A percentile compares a stretch with the other conserved stretches of the same genome.
phyloP scores from a whole-genome alignment of 176 grass and related monocot genomes.

The Lolium rigidum region DNA sequence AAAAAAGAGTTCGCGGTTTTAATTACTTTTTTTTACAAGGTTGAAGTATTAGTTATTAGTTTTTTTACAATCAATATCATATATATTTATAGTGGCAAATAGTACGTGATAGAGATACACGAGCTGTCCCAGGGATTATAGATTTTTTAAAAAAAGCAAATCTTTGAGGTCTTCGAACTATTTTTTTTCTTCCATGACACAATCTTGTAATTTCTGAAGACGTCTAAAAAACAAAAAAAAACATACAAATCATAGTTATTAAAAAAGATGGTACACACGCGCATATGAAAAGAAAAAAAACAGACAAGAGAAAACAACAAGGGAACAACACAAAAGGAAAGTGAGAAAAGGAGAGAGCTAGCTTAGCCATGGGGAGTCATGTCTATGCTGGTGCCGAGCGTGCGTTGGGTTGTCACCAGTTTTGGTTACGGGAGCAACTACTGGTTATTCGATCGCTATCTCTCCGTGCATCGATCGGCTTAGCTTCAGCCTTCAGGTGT shows the following conservation, averaged over 20 bases:
- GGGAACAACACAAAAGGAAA: neutral
- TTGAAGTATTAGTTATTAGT: neutral
- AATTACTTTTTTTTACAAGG: too few relatives aligned
- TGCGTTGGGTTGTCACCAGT: slow-evolving; percentile 41
- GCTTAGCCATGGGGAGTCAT: neutral
- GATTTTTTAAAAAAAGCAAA: too few relatives aligned
- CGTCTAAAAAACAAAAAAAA: too few relatives aligned
- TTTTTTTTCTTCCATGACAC: too few relatives aligned
- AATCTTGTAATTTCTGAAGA: too few relatives aligned
- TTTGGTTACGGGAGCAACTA: slow-evolving; percentile 11
- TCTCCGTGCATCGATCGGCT: neutral
- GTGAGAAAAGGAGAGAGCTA: neutral
- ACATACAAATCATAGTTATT: neutral
- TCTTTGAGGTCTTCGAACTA: too few relatives aligned
- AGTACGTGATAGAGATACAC: too few relatives aligned
- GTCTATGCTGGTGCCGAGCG: slow-evolving; percentile 34
- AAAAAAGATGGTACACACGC: neutral
- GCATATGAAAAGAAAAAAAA: neutral
- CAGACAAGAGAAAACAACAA: slow-evolving; percentile 1
- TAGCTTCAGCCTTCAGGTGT: neutral
- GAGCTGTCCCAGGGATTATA: too few relatives aligned
- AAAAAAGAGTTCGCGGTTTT: too few relatives aligned
- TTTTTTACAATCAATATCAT: too few relatives aligned
- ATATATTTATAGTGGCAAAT: too few relatives aligned
- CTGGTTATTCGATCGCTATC: neutral